These are phyloP conservation scores for Chaetothyriales sp. DNA, from an alignment of 2,329 filamentous ascomycete genomes.

Conservation along the genomic window DNA sequence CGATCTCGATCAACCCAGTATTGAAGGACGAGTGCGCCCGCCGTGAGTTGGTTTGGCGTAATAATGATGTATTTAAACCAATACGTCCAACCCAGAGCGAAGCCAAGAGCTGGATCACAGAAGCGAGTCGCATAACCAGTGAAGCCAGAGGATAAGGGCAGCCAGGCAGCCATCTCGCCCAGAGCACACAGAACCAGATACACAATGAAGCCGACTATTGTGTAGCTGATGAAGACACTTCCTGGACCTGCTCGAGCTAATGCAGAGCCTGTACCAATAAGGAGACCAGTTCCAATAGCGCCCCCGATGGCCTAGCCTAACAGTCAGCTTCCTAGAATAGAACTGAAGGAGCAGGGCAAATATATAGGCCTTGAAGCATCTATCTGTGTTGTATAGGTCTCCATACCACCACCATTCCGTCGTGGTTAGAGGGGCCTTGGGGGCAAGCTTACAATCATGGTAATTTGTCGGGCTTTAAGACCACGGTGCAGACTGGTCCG, in stretches of 20 bases:
- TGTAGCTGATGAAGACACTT: constrained; percentile 32
- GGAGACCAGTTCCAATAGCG: constrained; percentile 31
- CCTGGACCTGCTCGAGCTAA: constrained; percentile 36
- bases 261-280: constrained; percentile 59
- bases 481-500: constrained; percentile 25
- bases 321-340: neutral
- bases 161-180: constrained; percentile 74
- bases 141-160: constrained; percentile 66
- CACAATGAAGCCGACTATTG: constrained; percentile 43
- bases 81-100: constrained; percentile 60
- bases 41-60: constrained; percentile 73
- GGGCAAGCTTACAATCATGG: constrained; percentile 26
- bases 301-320: constrained; percentile 24
- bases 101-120: constrained; percentile 67
- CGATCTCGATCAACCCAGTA: constrained; percentile 55
- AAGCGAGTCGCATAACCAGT: constrained; percentile 69
- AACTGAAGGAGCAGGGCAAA: neutral
- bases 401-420: neutral
- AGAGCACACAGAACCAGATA: constrained; percentile 71
- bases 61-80: constrained; percentile 74
- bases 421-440: neutral
- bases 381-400: neutral
- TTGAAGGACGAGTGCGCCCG: constrained; percentile 62
- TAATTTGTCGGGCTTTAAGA: constrained; percentile 29
- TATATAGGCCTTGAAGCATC: constrained; percentile 6